Percentiles rank a stretch among this genome's conserved stretches.
phyloP scores from a whole-genome alignment of 805 yeast species.

The Ogataea neopini region DNA sequence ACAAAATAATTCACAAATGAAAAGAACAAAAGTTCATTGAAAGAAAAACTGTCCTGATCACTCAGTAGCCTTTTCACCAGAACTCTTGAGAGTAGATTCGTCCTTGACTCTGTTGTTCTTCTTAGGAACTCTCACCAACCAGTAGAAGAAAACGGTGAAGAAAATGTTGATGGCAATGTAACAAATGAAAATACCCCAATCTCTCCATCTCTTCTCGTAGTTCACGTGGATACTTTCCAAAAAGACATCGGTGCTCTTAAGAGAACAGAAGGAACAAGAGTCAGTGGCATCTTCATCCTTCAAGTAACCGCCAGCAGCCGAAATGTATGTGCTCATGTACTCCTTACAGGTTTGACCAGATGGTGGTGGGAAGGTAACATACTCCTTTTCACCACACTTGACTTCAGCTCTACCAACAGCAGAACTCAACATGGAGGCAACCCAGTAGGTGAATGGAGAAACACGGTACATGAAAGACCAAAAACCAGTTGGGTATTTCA shows the following conservation, averaged over 20 bases:
- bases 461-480: constrained; percentile 78
- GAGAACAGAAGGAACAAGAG: constrained; percentile 61
- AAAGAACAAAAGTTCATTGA: neutral
- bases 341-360: constrained; percentile 57
- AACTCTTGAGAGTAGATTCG: constrained; percentile 20
- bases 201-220: constrained; percentile 58
- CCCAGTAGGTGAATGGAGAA: constrained; percentile 69
- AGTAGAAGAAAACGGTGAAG: constrained; percentile 39
- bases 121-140: constrained; percentile 78
- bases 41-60: neutral
- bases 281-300: constrained; percentile 45
- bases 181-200: constrained; percentile 55
- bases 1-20: neutral
- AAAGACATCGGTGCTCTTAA: constrained; percentile 57
- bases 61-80: neutral
- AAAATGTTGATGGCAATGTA: constrained; percentile 46
- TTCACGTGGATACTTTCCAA: constrained; percentile 47
- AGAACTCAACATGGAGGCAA: constrained; percentile 53
- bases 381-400: constrained; percentile 50
- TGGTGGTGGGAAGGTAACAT: constrained; percentile 51
- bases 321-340: constrained; percentile 45
- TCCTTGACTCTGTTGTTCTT: constrained; percentile 39
- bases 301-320: constrained; percentile 49
- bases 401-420: constrained; percentile 55
- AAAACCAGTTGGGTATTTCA: constrained; percentile 64